A percentile compares a stretch with the other conserved stretches of the same genome.
Evolutionary conservation across 2,329 filamentous ascomycete species (phyloP).

Genomic region (Magnaporthales sp.): DNA sequence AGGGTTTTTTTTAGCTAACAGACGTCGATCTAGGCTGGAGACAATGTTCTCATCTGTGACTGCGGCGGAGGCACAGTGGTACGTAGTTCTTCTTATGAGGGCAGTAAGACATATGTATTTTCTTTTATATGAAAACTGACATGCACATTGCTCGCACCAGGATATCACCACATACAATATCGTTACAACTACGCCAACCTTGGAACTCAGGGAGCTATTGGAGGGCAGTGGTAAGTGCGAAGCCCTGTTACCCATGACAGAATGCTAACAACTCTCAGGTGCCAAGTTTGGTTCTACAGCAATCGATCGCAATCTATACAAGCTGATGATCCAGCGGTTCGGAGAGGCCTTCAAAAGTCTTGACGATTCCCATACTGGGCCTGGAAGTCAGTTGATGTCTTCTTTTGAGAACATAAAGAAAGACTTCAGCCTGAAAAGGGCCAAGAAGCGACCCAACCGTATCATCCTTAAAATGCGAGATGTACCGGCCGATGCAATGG

Average conservation of each 20-base stretch:
- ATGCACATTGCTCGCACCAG: background rate
- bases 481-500: background rate
- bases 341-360: slow-evolving; percentile 1
- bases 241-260: background rate
- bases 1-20: too few species aligned
- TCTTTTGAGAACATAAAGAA: slow-evolving; percentile 4
- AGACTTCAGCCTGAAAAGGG: background rate
- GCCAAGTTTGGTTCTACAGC: background rate
- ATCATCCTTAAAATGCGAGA: background rate
- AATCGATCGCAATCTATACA: slow-evolving; percentile 1
- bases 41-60: slow-evolving; percentile 2
- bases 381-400: background rate
- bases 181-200: background rate
- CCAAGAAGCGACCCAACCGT: slow-evolving; percentile 1
- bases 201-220: background rate
- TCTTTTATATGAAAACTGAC: background rate
- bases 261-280: background rate
- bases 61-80: slow-evolving; percentile 4
- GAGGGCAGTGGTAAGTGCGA: background rate
- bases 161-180: slow-evolving; percentile 2
- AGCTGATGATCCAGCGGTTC: background rate
- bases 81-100: background rate
- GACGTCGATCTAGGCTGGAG: background rate
- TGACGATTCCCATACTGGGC: background rate
- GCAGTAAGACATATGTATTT: background rate